Evolutionary conservation across 2,329 filamentous ascomycete species (phyloP).

Genomic region (Lasiodiplodia gonubiensis): DNA sequence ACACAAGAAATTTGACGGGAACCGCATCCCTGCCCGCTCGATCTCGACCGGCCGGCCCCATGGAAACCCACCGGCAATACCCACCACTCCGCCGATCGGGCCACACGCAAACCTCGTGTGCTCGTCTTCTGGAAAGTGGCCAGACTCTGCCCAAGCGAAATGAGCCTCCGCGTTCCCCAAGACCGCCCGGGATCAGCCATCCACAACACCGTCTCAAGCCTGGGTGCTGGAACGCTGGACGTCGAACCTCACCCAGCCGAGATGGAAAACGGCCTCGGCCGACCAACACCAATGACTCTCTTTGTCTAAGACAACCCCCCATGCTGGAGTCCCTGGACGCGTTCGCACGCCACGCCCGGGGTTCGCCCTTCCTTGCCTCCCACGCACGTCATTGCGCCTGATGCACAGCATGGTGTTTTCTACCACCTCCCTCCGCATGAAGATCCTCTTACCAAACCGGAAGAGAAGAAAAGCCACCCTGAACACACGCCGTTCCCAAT

Average conservation of each 20-base stretch:
- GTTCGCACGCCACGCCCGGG: conserved; percentile 12
- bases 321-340: conserved; percentile 8
- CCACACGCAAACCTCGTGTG: background rate
- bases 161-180: conserved; percentile 9
- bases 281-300: background rate
- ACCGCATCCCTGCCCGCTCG: conserved; percentile 7
- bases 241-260: background rate
- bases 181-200: conserved; percentile 6
- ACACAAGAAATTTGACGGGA: conserved; percentile 14
- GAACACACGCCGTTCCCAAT: background rate
- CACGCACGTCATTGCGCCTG: conserved; percentile 17
- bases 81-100: conserved; percentile 4
- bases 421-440: conserved; percentile 12
- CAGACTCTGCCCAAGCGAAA: conserved; percentile 16
- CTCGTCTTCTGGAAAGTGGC: conserved; percentile 20
- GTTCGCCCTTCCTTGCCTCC: conserved; percentile 10
- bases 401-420: conserved; percentile 18
- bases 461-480: conserved; percentile 11
- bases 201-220: background rate
- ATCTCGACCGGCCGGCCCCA: conserved; percentile 23
- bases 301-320: conserved; percentile 10
- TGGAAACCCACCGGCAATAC: conserved; percentile 14
- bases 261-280: background rate
- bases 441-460: conserved; percentile 12
- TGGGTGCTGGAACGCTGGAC: background rate